Evolutionary conservation across 495 filamentous ascomycete species (phyloP), one percentile per base, ranked within the genome.

Genomic region (Bryoglossum gracile): DNA sequence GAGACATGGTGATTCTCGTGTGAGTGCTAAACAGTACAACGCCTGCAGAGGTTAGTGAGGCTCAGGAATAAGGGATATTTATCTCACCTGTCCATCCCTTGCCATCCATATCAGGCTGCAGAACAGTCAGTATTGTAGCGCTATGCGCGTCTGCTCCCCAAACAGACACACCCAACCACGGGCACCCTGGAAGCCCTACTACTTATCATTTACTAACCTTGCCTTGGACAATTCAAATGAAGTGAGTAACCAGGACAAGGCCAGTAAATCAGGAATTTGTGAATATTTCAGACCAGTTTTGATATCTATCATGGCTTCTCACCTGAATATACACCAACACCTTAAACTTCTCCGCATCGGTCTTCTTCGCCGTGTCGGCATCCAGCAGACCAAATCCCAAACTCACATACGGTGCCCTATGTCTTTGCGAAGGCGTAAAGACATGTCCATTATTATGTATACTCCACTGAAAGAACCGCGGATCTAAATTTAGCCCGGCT

Each of bases 71-170:
- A 9, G 22, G 13, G 6, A 24, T 26, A 14, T 10, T 16, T 24
- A 4, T 39, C 53, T 22, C 41, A 59, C 58, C 59, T 36, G 59
- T 57, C 59, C 59, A 62, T 23, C 56, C 56, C n/a, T 46, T 36
- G 5, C 47, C 53, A 8, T 45, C 48, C 6, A 25, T 45, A 25
- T 54, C 50, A 1, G 37, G 54, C 46, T 60, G 40, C 14, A 46
- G n/a, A 68, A 68, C 8, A 51, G 19, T 30, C 23, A 52, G 58
- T 63, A 72, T n/a, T n/a, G n/a, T n/a, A 32, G 66, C 16, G 22
- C 25, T 26, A 8, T 6, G 11, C 4, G n/a, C 21, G 39, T 36
- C 14, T 9, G 3, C 14, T 4, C n/a, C 22, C 16, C 34, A 33
- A 41, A n/a, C n/a, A n/a, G n/a, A n/a, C n/a, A n/a, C n/a, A n/a